These are phyloP conservation scores for Pisolithus marmoratus DNA, from an alignment of 768 basidiomycete genomes.

Conservation along the genomic window DNA sequence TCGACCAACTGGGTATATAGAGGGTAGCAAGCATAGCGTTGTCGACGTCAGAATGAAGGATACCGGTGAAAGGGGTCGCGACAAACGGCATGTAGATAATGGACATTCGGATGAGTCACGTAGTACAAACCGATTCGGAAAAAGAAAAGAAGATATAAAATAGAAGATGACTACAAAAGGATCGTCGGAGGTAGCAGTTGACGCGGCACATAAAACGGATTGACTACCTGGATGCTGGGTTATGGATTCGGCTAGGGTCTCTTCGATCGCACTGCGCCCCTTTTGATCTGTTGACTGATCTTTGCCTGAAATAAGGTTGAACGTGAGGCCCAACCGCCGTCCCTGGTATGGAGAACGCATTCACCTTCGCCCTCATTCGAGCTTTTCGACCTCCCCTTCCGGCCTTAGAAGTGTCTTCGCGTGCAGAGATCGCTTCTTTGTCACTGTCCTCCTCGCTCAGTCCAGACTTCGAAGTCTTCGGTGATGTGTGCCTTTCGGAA, in stretches of 20 bases:
- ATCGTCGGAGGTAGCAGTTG: neutral
- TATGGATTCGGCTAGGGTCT: neutral
- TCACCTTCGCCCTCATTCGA: slow-evolving; percentile 14
- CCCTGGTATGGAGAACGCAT: slow-evolving; percentile 7
- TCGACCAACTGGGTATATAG: too few relatives aligned
- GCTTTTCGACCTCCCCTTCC: slow-evolving; percentile 29
- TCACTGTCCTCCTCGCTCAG: slow-evolving; percentile 26
- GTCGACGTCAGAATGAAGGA: too few relatives aligned
- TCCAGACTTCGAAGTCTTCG: neutral
- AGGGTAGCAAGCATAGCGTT: too few relatives aligned
- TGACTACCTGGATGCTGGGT: neutral
- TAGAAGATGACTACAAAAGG: too few relatives aligned
- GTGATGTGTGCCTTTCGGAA: neutral
- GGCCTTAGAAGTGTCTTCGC: slow-evolving; percentile 18
- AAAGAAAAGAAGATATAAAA: too few relatives aligned
- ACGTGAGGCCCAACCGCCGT: slow-evolving; percentile 4
- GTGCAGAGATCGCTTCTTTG: slow-evolving; percentile 30
- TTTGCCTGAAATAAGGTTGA: slow-evolving; percentile 9
- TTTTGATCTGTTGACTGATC: neutral
- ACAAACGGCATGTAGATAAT: too few relatives aligned
- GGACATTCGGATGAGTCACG: too few relatives aligned
- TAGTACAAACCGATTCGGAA: too few relatives aligned
- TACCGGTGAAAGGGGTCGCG: too few relatives aligned
- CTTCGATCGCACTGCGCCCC: neutral
- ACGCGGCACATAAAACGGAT: neutral